Evolutionary conservation across 305 asterid genomes (phyloP), one percentile per base, ranked within the genome.

Genomic region (Euphrasia arctica): DNA sequence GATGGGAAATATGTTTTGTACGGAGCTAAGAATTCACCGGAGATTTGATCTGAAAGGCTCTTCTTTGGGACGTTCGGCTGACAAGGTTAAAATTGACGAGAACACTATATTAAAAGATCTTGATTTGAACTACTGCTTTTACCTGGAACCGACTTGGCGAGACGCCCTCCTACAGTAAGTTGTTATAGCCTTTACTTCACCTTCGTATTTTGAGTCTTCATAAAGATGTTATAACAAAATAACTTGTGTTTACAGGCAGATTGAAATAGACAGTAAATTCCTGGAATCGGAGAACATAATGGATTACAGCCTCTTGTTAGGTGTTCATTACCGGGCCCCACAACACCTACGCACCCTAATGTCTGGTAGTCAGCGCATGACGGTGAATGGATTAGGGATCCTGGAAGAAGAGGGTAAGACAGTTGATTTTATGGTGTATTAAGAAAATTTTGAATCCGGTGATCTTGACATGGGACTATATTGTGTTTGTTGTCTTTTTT

Each of bases 231-330:
- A 8, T 18, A 39, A 39, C 45, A 8, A 39, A 39, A 9, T 39
- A 39, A 39, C 64, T 41, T 56, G 29, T 63, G 29, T 63, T 9
- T 79, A 82, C 93, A 94, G 98, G 82, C 98, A 94, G 82, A 87
- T 94, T 32, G 86, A 88, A 77, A 90, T 78, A 63, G 99, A 91
- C 73, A 82, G 97, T 82, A 87, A 87, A 75, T 91, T 91, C 85
- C 81, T 94, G 88, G 96, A 88, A 76, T 85, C 84, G 62, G 95
- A 88, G 78, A 81, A 83, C 83, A 91, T 94, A 64, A 94, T 94
- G 97, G 99, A 94, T 78, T 94, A 94, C 79, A 94, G 99, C 82
- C 87, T 94, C 66, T 82, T 91, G 82, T 83, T 94, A n/a, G 99
- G 99, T 60, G 97, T 94, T 68, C 96, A 94, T 74, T 89, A 90